Base-by-base conservation (phyloP, 345 rosid genomes). In the Camelina sativa region DNA sequence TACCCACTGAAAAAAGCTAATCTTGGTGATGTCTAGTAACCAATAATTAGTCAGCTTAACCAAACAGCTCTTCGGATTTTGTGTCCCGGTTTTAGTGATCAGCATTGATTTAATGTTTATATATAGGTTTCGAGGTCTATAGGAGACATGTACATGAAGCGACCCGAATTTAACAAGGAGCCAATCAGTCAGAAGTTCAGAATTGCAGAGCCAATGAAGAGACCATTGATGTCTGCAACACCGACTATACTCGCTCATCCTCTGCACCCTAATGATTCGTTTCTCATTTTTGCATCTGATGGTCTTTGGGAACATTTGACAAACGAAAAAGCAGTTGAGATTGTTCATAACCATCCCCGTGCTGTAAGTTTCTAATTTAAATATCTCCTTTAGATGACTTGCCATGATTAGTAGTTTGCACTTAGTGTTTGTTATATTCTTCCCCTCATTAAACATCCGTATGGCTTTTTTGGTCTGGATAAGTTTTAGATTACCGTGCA, bases 251-350 rank as follows among this genome's bases (percentile, higher is more conserved):
- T 86, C 50, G 60, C 84, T 69, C 95, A 89, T 79, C 80, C 84
- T 32, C 81, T 94, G 71, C 90, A 89, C 4, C 93, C 96, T 62
- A 87, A 74, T 79, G 98, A 94, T 84, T 87, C 88, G 38, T 87
- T 91, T 86, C 94, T 91, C 72, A 88, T 93, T 69, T 88, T 94
- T 84, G 96, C 98, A 61, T 93, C 98, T 2, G 95, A 93, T 86
- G 97, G 97, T 76, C 91, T 93, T 32, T 93, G 98, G 97, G 97
- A 93, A 77, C 94, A 89, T 79, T 84, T 89, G 87, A 86, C 85
- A 61, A 89, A 91, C 59, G 89, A 93, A 75, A 87, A 80, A 79
- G 97, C 92, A 46, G 98, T 93, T 68, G 94, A 93, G 64, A 93
- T 93, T 70, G 96, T 93, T 72, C 85, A 91, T 64, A 85, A 76